Percentiles rank a stretch among this genome's conserved stretches.
These are phyloP conservation scores for Roridomyces roridus DNA, from an alignment of 768 basidiomycete genomes.

Conservation along the genomic window DNA sequence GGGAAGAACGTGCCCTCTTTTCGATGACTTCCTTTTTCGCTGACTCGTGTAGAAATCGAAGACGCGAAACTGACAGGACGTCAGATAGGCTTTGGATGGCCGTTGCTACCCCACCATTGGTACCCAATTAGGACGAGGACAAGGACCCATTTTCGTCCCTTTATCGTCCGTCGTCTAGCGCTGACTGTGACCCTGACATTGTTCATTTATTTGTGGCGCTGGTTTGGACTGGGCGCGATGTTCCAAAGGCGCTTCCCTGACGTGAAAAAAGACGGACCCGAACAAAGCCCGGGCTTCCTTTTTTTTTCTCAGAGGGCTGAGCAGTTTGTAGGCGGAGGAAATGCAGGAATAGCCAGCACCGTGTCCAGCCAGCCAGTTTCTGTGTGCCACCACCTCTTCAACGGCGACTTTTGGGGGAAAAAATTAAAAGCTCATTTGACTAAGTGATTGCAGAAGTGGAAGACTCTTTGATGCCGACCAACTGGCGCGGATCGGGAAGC, in stretches of 20 bases:
- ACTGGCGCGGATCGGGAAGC: slow-evolving; percentile 23
- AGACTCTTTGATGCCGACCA: slow-evolving; percentile 18
- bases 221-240: too few species aligned
- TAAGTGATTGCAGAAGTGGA: slow-evolving; percentile 22
- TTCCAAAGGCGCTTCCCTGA: slow-evolving; percentile 16
- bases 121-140: too few species aligned
- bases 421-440: slow-evolving; percentile 51
- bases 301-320: not conserved
- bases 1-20: too few species aligned
- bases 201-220: too few species aligned
- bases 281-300: slow-evolving; percentile 15
- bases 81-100: slow-evolving; percentile 12
- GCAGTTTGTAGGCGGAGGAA: not conserved
- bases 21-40: not conserved
- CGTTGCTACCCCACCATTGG: not conserved
- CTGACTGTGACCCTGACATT: too few species aligned
- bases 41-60: slow-evolving; percentile 2
- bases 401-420: slow-evolving; percentile 35
- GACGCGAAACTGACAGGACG: slow-evolving; percentile 16
- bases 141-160: too few species aligned
- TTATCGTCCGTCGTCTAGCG: too few species aligned
- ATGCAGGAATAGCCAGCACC: too few species aligned
- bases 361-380: slow-evolving; percentile 8
- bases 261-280: slow-evolving; percentile 24
- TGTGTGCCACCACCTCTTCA: slow-evolving; percentile 15